These are phyloP conservation scores for Wickerhamiella galacta DNA, from an alignment of 805 yeast genomes.

Conservation along the genomic window DNA sequence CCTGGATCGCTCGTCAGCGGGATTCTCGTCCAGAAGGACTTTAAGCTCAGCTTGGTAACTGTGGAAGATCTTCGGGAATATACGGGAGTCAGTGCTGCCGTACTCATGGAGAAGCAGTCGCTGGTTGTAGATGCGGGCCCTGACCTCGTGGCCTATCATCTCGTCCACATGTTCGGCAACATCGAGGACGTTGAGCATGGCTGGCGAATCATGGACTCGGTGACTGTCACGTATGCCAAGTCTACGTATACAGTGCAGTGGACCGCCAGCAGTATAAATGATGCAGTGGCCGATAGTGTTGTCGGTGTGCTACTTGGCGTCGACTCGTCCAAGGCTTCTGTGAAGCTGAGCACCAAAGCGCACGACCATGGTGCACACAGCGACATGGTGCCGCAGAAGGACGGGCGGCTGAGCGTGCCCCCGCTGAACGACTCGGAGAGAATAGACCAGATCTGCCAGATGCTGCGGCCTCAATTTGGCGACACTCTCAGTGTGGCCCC, in stretches of 20 bases:
- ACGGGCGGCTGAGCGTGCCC: too few species aligned
- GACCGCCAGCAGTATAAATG: constrained; percentile 79
- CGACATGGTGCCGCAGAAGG: too few species aligned
- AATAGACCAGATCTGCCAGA: constrained; percentile 37
- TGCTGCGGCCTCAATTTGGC: constrained; percentile 79
- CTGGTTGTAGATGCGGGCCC: constrained; percentile 66
- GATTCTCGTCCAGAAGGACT: constrained; percentile 67
- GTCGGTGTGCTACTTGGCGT: constrained; percentile 81
- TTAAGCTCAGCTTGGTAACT: constrained; percentile 67
- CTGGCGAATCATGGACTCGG: constrained; percentile 38
- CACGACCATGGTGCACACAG: constrained; percentile 27
- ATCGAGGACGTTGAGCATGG: constrained; percentile 35
- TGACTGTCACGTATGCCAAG: constrained; percentile 32
- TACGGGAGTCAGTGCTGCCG: constrained; percentile 71
- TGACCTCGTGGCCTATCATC: constrained; percentile 71
- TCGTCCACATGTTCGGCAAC: constrained; percentile 88
- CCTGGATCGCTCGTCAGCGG: constrained; percentile 48
- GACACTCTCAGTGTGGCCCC: constrained; percentile 33
- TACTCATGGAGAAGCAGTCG: constrained; percentile 66
- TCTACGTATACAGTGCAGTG: constrained; percentile 60
- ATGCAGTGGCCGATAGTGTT: constrained; percentile 85
- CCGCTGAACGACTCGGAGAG: too few species aligned
- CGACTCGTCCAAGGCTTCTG: constrained; percentile 90
- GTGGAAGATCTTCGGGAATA: constrained; percentile 79
- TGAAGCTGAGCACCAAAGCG: constrained; percentile 56